Evolutionary conservation across 1,284 basidiomycete species (phyloP).

Genomic region (Phellopilus nigrolimitatus): DNA sequence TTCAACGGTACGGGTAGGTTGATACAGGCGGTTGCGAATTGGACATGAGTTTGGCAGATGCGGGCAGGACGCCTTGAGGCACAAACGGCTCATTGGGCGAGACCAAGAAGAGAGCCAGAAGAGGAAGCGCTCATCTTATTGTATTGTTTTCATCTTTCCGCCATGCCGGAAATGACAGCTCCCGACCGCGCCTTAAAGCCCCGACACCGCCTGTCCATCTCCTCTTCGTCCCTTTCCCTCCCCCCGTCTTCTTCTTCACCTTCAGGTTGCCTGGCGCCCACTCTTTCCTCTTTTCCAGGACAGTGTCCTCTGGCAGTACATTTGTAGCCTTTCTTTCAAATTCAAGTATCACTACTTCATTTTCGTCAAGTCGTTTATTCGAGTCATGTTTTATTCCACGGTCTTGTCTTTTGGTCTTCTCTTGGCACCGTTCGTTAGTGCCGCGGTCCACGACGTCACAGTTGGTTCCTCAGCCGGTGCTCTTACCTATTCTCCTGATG

Average conservation of each 20-base stretch:
- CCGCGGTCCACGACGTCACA: conserved; percentile 44
- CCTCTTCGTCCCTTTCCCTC: conserved; percentile 25
- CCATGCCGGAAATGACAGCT: neutral
- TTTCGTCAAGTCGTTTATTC: conserved; percentile 33
- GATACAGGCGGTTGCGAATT: neutral
- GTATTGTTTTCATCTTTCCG: neutral
- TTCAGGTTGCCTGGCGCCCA: conserved; percentile 22
- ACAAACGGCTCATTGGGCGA: neutral
- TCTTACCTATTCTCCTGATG: conserved; percentile 43
- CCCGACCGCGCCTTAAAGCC: conserved; percentile 7
- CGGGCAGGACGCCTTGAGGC: neutral
- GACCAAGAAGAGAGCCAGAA: neutral
- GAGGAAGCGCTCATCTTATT: neutral
- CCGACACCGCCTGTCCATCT: conserved; percentile 20
- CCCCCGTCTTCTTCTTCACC: conserved; percentile 8
- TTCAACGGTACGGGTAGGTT: too few species aligned
- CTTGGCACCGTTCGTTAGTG: conserved; percentile 44
- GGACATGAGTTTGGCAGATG: neutral
- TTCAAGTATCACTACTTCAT: conserved; percentile 14
- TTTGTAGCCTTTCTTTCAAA: conserved; percentile 23
- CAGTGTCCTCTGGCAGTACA: conserved; percentile 22
- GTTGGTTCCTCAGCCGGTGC: conserved; percentile 46
- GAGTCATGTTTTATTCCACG: conserved; percentile 39
- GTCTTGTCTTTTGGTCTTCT: conserved; percentile 40
- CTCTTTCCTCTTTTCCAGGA: conserved; percentile 22